phyloP scores from a whole-genome alignment of 2,329 filamentous ascomycete species.

The Colletotrichum sp. region DNA sequence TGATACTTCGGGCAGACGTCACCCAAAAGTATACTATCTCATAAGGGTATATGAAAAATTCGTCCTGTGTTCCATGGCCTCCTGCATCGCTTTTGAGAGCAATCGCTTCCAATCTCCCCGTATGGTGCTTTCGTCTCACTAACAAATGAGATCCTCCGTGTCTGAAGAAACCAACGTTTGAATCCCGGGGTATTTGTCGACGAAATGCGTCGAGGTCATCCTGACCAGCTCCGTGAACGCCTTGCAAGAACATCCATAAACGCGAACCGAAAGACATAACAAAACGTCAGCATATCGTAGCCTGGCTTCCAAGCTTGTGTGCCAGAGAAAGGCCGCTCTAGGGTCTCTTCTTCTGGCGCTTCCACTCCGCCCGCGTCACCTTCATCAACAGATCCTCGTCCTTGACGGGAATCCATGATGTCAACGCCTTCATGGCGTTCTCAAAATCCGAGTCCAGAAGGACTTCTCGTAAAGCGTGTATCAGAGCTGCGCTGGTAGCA shows the following conservation, averaged over 20 bases:
- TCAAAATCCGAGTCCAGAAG: constrained; percentile 94
- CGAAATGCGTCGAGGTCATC: constrained; percentile 1
- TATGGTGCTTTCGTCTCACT: not conserved
- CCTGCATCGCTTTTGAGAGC: not conserved
- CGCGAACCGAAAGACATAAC: not conserved
- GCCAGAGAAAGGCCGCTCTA: constrained; percentile 28
- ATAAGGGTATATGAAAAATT: constrained; percentile 6
- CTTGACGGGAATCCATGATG: constrained; percentile 90
- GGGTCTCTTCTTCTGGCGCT: constrained; percentile 55
- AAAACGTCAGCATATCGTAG: not conserved
- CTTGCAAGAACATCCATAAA: constrained; percentile 8
- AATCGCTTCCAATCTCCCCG: not conserved
- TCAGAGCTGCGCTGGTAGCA: constrained; percentile 86
- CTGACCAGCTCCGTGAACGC: constrained; percentile 6
- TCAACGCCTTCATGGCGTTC: constrained; percentile 96
- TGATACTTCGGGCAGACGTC: not conserved
- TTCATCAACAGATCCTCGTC: constrained; percentile 94
- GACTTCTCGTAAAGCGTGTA: constrained; percentile 88
- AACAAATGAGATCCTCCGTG: not conserved
- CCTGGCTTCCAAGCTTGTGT: not conserved
- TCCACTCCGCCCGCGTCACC: constrained; percentile 88
- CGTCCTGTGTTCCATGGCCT: not conserved
- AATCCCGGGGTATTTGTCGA: constrained; percentile 10
- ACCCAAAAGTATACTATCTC: not conserved
- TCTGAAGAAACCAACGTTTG: not conserved